Base-by-base conservation (phyloP, 179 eudicot species). In the Patellifolia procumbens region DNA sequence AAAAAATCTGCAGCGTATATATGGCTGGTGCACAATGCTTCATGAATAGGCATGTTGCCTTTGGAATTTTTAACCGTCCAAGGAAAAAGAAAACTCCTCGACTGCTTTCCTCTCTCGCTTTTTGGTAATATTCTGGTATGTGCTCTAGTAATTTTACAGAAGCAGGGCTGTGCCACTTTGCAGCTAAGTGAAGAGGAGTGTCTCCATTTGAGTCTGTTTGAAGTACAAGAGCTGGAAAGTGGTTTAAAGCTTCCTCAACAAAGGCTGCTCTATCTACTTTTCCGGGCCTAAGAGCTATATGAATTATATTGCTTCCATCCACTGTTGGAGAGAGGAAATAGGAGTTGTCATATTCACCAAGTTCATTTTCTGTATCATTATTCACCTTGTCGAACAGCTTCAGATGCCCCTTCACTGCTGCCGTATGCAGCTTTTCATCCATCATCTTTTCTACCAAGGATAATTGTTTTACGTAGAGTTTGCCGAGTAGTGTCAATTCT, bases 151-250 rank as follows among this genome's bases (percentile, higher is more conserved):
- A 1, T 17, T 7, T 34, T 34, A 1, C 3, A 0, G 78, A 75
- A 17, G 39, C 39, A 34, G 70, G 70, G 13, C 7, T 48, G 16
- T 0, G 8, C 55, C 34, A 37, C 64, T 65, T 75, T 11, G 72
- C 78, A 7, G 78, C 78, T 8, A 65, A 28, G 34, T 75, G 78
- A 52, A 66, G 34, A 0, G 78, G 72, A 5, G 64, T 65, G 29
- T 74, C 60, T 19, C 69, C 69, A 31, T 61, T 31, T 0, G 42
- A 48, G 63, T 75, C 78, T 2, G 24, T 19, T 52, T 39, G 37
- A 7, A 48, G 13, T 26, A 66, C 1, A 15, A 66, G 78, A n/a
- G 63, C 20, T 4, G 72, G 78, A 16, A 42, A 53, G 26, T n/a
- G 58, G 20, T 74, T 20, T 17, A 74, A 11, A 46, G 59, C 70